Evolutionary conservation across 2,329 filamentous ascomycete genomes (phyloP).

Genomic region (Fusarium solani-melongenae): DNA sequence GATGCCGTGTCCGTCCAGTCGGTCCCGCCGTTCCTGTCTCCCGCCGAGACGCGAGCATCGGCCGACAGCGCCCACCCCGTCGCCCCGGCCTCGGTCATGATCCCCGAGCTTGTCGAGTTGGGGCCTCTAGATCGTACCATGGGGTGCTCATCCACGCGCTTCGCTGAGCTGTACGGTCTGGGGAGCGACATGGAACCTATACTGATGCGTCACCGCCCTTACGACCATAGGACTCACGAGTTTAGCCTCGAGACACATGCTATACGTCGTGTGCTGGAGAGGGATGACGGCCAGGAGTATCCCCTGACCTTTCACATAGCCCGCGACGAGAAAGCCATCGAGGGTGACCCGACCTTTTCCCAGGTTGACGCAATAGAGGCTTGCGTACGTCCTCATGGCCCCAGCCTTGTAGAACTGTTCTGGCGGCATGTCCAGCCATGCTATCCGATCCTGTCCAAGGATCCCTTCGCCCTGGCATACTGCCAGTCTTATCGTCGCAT

Average conservation of each 20-base stretch:
- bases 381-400: constrained; percentile 68
- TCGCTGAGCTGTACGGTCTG: constrained; percentile 48
- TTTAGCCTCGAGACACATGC: constrained; percentile 69
- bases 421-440: constrained; percentile 67
- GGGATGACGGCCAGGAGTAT: constrained; percentile 52
- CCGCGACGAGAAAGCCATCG: constrained; percentile 45
- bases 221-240: constrained; percentile 57
- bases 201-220: constrained; percentile 56
- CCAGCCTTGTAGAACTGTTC: constrained; percentile 70
- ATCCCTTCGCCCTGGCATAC: constrained; percentile 65
- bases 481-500: constrained; percentile 62
- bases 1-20: constrained; percentile 38
- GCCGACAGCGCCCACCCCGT: constrained; percentile 33
- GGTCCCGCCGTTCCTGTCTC: constrained; percentile 41
- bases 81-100: constrained; percentile 29
- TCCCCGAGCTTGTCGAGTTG: constrained; percentile 22
- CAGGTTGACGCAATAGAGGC: constrained; percentile 62
- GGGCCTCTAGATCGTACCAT: constrained; percentile 37
- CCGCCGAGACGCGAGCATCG: constrained; percentile 40
- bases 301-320: constrained; percentile 49
- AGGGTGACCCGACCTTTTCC: constrained; percentile 38
- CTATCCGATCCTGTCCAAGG: constrained; percentile 65
- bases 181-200: constrained; percentile 50
- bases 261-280: constrained; percentile 67
- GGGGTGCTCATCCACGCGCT: constrained; percentile 40